These are phyloP conservation scores for Prunus yedoensis DNA, from an alignment of 331 rosid genomes.

Conservation along the genomic window DNA sequence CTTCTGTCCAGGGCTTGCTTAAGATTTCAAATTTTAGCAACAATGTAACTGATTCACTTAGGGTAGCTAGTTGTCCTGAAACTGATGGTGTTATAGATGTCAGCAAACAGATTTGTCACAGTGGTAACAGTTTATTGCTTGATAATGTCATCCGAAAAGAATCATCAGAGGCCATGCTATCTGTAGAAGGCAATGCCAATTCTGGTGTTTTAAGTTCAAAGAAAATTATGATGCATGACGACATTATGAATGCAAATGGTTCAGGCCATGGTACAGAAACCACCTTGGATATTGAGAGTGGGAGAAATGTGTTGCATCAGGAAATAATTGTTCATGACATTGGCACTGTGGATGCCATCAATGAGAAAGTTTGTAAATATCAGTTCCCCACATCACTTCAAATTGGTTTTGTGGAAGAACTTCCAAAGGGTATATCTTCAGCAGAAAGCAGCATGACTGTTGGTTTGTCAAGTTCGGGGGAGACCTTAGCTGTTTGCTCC, in stretches of 20 bases:
- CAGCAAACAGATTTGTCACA: conserved; percentile 36
- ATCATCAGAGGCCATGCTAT: conserved; percentile 33
- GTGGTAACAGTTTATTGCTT: conserved; percentile 32
- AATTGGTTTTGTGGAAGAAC: conserved; percentile 35
- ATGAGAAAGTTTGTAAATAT: conserved; percentile 26
- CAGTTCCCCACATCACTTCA: conserved; percentile 26
- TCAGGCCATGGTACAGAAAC: conserved; percentile 21
- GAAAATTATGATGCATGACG: conserved; percentile 28
- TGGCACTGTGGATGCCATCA: conserved; percentile 31
- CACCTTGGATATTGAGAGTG: conserved; percentile 32
- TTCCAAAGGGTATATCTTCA: conserved; percentile 27
- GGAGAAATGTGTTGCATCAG: conserved; percentile 29
- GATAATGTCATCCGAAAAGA: conserved; percentile 34
- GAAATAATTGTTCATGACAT: conserved; percentile 30
- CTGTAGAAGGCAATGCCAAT: conserved; percentile 29
- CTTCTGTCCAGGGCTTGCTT: conserved; percentile 32
- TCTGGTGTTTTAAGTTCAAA: conserved; percentile 32
- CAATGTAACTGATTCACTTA: conserved; percentile 29
- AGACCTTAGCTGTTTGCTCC: conserved; percentile 36
- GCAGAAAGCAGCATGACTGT: conserved; percentile 33
- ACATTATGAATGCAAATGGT: conserved; percentile 28
- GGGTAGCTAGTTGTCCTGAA: conserved; percentile 35
- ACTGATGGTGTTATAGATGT: conserved; percentile 35
- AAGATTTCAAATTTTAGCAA: conserved; percentile 26
- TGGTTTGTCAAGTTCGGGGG: conserved; percentile 35